A percentile compares a stretch with the other conserved stretches of the same genome.
Conservation (phyloP, 768 basidiomycete species). For the Hericium coralloides region DNA sequence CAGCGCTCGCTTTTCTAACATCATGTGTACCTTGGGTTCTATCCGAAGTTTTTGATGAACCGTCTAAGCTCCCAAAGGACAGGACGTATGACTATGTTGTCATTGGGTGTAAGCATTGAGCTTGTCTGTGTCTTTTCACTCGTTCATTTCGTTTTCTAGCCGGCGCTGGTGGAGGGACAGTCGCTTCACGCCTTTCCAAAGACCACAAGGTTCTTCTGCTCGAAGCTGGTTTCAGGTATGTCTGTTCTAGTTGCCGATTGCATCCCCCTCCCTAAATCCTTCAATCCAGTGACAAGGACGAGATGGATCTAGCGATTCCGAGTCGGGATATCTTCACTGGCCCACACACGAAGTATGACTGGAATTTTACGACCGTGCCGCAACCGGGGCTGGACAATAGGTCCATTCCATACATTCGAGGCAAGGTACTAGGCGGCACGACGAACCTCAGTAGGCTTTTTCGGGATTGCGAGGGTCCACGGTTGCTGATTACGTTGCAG, state of each 20-base stretch:
- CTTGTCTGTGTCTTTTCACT: not conserved
- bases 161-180: slow-evolving; percentile 11
- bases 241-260: too few species aligned
- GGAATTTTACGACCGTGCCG: slow-evolving; percentile 16
- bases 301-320: not conserved
- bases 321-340: not conserved
- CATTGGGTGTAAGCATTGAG: not conserved
- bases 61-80: not conserved
- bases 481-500: not conserved
- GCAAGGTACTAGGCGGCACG: slow-evolving; percentile 11
- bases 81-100: not conserved
- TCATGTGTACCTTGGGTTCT: too few species aligned
- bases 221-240: slow-evolving; percentile 12
- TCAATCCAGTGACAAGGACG: not conserved
- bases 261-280: not conserved
- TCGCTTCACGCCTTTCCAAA: slow-evolving; percentile 12
- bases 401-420: slow-evolving; percentile 11
- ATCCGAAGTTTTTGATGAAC: not conserved
- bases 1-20: too few species aligned
- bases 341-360: slow-evolving; percentile 4
- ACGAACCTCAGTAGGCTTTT: slow-evolving; percentile 11
- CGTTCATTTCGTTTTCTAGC: not conserved
- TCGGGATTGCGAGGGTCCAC: not conserved
- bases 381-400: slow-evolving; percentile 9
- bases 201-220: slow-evolving; percentile 10